phyloP scores from a whole-genome alignment of 2,329 filamentous ascomycete genomes.

The Cercospora janseana region DNA sequence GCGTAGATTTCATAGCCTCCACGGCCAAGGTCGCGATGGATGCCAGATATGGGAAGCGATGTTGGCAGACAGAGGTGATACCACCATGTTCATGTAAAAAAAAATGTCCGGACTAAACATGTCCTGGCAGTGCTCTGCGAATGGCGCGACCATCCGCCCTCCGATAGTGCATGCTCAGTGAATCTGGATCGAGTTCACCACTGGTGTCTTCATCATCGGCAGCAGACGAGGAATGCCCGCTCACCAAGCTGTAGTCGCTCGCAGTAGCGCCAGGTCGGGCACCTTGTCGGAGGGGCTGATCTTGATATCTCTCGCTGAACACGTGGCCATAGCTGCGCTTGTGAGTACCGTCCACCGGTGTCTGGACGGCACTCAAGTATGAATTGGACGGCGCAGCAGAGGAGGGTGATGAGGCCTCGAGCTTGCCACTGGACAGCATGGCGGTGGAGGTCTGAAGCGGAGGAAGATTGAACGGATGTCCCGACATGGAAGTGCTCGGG shows the following conservation, averaged over 20 bases:
- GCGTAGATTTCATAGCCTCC: conserved; percentile 19
- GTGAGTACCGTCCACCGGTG: conserved; percentile 33
- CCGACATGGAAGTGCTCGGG: conserved; percentile 25
- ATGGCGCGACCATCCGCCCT: conserved; percentile 46
- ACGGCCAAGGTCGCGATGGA: too few species aligned
- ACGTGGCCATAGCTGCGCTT: conserved; percentile 50
- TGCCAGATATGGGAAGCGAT: too few species aligned
- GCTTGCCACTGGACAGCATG: conserved; percentile 35
- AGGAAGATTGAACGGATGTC: conserved; percentile 37
- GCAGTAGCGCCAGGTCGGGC: conserved; percentile 40
- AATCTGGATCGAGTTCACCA: conserved; percentile 34
- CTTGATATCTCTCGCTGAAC: conserved; percentile 43
- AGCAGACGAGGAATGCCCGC: conserved; percentile 19
- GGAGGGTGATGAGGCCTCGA: conserved; percentile 48
- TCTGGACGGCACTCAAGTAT: conserved; percentile 30
- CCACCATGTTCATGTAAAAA: not conserved
- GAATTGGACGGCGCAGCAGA: conserved; percentile 36
- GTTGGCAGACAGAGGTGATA: too few species aligned
- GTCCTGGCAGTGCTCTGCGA: conserved; percentile 29
- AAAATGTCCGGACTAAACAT: conserved; percentile 4
- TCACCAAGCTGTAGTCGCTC: conserved; percentile 12
- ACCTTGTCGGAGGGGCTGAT: conserved; percentile 46
- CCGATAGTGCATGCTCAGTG: conserved; percentile 45
- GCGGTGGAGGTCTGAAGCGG: conserved; percentile 41
- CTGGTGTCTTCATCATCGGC: conserved; percentile 37